Conservation (phyloP, 306 rosid genomes). For the Rosa chinensis region DNA sequence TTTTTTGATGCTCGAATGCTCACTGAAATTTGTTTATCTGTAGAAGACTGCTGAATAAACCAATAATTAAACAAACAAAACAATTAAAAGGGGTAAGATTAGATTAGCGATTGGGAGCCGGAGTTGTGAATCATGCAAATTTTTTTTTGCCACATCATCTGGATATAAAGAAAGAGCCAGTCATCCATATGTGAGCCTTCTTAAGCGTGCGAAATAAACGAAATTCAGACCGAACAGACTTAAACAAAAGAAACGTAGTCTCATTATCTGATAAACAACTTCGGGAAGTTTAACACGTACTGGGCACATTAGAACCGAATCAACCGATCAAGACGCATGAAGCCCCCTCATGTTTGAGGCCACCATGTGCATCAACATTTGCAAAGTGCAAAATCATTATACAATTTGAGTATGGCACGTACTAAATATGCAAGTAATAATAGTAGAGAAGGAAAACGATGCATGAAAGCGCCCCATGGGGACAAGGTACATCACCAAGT, state of each 20-base stretch:
- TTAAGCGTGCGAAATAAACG: no score
- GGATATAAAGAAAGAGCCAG: no score
- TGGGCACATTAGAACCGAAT: not conserved
- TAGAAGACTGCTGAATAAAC: no score
- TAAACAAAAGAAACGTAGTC: not conserved
- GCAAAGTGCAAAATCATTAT: not conserved
- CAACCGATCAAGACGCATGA: not conserved
- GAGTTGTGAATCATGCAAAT: no score
- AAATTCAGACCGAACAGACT: no score
- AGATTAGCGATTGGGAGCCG: no score
- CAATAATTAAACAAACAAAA: no score
- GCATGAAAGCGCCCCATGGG: not conserved
- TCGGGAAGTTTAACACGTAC: not conserved
- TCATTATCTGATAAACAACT: not conserved
- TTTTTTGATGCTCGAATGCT: no score
- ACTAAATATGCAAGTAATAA: slow-evolving; percentile 12
- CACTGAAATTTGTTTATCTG: no score
- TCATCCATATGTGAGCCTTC: no score
- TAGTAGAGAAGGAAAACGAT: not conserved
- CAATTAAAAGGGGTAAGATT: no score
- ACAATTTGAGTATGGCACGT: not conserved
- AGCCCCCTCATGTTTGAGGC: slow-evolving; percentile 1
- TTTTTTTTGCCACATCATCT: no score
- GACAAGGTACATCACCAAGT: slow-evolving; percentile 18
- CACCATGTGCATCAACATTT: slow-evolving; percentile 4